Conservation (phyloP, 805 yeast genomes). For the Candida broadrunensis region DNA sequence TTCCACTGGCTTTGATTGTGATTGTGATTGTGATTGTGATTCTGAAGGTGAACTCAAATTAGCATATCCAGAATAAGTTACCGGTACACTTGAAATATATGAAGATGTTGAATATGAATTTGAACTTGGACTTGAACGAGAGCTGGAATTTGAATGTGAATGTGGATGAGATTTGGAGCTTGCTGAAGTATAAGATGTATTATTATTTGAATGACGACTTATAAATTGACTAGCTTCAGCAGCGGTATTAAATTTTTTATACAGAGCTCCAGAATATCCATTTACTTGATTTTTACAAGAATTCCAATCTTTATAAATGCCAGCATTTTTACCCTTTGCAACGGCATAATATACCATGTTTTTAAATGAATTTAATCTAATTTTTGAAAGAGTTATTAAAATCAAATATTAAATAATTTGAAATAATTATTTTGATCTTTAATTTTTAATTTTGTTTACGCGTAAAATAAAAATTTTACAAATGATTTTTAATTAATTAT, state of each 20-base stretch:
- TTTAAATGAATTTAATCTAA: too few relatives aligned
- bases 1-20: not conserved
- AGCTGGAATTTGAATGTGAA: not conserved
- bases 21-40: not conserved
- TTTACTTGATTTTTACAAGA: slow-evolving; percentile 49
- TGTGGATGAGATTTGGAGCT: not conserved
- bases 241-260: slow-evolving; percentile 49
- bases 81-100: not conserved
- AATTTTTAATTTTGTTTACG: too few relatives aligned
- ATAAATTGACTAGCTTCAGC: slow-evolving; percentile 50
- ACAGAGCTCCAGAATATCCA: slow-evolving; percentile 57
- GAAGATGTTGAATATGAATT: not conserved
- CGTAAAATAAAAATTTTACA: too few relatives aligned
- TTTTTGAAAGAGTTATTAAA: too few relatives aligned
- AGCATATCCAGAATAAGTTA: not conserved
- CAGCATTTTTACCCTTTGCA: slow-evolving; percentile 37
- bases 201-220: slow-evolving; percentile 14
- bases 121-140: not conserved
- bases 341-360: slow-evolving; percentile 34
- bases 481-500: too few relatives aligned
- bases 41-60: not conserved
- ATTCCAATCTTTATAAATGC: slow-evolving; percentile 61
- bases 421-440: too few relatives aligned
- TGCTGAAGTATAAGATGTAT: not conserved
- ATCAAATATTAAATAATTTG: too few relatives aligned